Conservation (phyloP, 441 rosid species). For the Adansonia gregorii region DNA sequence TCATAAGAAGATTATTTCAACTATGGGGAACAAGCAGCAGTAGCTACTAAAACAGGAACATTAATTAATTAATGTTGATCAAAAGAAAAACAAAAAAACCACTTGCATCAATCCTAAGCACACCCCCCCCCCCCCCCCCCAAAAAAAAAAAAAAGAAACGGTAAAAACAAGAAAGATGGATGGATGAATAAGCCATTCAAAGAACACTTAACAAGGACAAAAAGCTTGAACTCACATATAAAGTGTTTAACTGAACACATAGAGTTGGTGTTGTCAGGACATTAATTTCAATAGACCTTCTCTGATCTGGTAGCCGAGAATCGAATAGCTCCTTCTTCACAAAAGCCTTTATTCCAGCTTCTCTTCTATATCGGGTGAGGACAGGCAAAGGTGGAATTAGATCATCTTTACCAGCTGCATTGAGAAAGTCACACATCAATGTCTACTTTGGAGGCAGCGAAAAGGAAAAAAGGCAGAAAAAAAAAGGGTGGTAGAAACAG, state of each 20-base stretch:
- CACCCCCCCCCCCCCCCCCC: not conserved
- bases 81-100: not conserved
- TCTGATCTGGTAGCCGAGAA: conserved; percentile 70
- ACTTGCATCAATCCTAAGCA: not conserved
- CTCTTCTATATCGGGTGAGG: conserved; percentile 87
- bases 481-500: not conserved
- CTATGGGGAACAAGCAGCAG: not conserved
- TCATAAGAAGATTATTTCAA: not conserved
- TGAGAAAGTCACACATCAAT: conserved; percentile 34
- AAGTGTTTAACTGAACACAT: conserved; percentile 92
- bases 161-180: no score
- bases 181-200: not conserved
- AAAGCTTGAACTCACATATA: conserved; percentile 68
- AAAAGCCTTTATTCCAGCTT: conserved; percentile 91
- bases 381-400: conserved; percentile 92
- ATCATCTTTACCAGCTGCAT: conserved; percentile 89
- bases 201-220: conserved; percentile 26
- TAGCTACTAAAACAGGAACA: not conserved
- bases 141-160: not conserved
- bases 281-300: conserved; percentile 64
- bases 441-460: conserved; percentile 20
- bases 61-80: conserved; percentile 6
- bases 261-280: conserved; percentile 68
- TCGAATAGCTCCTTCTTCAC: conserved; percentile 96
- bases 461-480: conserved; percentile 20